These are phyloP conservation scores for Diplotaxis tenuifolia DNA, from an alignment of 345 rosid species.

Conservation along the genomic window DNA sequence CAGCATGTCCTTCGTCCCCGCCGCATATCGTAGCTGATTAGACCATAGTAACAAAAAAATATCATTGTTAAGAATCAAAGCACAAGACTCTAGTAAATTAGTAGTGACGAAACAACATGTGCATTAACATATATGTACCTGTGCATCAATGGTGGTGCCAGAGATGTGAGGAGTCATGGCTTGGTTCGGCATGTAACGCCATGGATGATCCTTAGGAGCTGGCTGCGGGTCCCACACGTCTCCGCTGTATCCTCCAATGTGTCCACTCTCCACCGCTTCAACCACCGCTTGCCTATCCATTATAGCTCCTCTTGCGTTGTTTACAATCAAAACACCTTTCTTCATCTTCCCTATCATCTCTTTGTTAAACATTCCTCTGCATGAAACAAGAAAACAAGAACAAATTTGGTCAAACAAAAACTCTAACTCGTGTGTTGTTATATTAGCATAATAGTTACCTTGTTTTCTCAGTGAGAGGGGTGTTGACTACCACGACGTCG, in stretches of 20 bases:
- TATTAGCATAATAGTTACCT: conserved; percentile 35
- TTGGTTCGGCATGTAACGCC: conserved; percentile 99
- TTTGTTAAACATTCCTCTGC: conserved; percentile 78
- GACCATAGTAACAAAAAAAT: background rate
- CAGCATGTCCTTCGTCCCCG: conserved; percentile 90
- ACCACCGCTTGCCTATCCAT: conserved; percentile 94
- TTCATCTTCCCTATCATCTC: conserved; percentile 82
- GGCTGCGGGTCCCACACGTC: conserved; percentile 97
- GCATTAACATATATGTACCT: conserved; percentile 40
- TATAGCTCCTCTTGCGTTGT: conserved; percentile 98
- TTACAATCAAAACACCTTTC: conserved; percentile 87
- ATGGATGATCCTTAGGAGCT: conserved; percentile 95
- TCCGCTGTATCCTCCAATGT: conserved; percentile 91
- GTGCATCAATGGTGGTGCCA: conserved; percentile 95
- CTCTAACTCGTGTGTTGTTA: background rate
- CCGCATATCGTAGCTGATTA: conserved; percentile 78
- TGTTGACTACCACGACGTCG: conserved; percentile 80
- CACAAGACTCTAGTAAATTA: background rate
- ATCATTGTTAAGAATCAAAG: background rate
- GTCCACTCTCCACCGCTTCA: conserved; percentile 81
- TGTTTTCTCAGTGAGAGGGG: conserved; percentile 86
- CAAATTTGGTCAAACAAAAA: background rate
- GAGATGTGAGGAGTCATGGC: conserved; percentile 99
- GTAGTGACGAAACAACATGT: background rate
- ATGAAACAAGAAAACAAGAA: background rate